These are phyloP conservation scores for Colletotrichum brevisporum DNA, from an alignment of 2,329 filamentous ascomycete genomes.

Conservation along the genomic window DNA sequence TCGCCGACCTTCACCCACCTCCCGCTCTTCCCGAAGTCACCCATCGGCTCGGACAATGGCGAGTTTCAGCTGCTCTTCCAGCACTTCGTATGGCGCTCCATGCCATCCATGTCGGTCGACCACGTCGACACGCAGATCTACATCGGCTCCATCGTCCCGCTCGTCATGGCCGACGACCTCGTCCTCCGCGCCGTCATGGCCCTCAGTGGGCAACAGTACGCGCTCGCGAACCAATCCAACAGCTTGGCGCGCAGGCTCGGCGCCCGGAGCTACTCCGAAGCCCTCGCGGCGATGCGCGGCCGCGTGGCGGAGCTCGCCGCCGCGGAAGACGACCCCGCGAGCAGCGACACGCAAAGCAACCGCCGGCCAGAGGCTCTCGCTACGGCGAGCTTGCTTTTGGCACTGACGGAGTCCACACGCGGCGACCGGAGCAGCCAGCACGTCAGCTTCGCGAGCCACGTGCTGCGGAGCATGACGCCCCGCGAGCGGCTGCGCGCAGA, in stretches of 20 bases:
- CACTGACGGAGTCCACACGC: neutral
- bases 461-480: slow-evolving; percentile 1
- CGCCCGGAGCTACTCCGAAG: slow-evolving; percentile 1
- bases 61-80: slow-evolving; percentile 9
- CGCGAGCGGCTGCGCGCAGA: neutral
- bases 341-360: accelerated
- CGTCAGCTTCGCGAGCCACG: slow-evolving; percentile 8
- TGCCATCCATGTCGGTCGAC: slow-evolving; percentile 15
- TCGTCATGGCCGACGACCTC: neutral
- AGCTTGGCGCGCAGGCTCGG: neutral
- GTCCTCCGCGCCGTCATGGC: neutral
- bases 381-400: neutral
- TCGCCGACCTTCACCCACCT: neutral
- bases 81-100: neutral
- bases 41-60: neutral
- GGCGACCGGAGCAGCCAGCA: neutral
- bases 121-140: slow-evolving; percentile 1
- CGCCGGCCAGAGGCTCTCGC: neutral
- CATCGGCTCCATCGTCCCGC: neutral
- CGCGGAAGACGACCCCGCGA: neutral
- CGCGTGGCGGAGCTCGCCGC: neutral
- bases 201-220: neutral
- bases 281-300: neutral
- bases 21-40: neutral
- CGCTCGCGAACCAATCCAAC: neutral